A percentile compares a stretch with the other conserved stretches of the same genome.
These are phyloP conservation scores for Emergomyces pasteurianus DNA, from an alignment of 2,329 filamentous ascomycete genomes.

Conservation along the genomic window DNA sequence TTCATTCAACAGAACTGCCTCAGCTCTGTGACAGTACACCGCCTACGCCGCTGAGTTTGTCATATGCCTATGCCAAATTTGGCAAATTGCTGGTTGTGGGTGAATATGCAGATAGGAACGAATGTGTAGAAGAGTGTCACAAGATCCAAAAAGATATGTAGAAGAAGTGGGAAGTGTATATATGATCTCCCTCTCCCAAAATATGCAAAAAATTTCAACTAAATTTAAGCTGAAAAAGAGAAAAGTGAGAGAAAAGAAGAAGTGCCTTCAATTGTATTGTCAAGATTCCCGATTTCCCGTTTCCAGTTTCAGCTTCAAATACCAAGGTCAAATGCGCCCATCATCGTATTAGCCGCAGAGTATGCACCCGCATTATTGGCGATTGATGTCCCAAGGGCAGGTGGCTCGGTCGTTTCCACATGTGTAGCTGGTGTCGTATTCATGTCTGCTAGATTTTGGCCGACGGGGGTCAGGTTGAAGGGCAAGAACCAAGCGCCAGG, in stretches of 20 bases:
- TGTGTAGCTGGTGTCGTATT: constrained; percentile 3
- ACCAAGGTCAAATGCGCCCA: neutral
- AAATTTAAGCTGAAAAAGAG: neutral
- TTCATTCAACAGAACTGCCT: neutral
- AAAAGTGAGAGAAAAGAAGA: neutral
- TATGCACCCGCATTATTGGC: neutral
- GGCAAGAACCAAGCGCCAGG: constrained; percentile 79
- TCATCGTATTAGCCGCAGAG: neutral
- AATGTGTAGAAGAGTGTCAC: neutral
- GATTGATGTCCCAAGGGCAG: neutral
- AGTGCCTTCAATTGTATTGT: neutral
- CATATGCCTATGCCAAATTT: neutral
- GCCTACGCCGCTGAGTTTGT: neutral
- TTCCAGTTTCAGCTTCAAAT: neutral
- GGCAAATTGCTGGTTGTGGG: neutral
- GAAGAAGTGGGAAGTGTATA: neutral
- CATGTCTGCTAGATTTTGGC: constrained; percentile 4
- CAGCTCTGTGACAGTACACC: neutral
- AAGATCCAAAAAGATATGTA: neutral
- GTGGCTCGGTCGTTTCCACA: neutral
- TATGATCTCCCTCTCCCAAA: neutral
- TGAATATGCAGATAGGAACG: neutral
- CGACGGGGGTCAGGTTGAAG: constrained; percentile 68
- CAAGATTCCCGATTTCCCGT: neutral
- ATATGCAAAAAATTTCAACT: neutral